These are phyloP conservation scores for Endogone sp. DNA, from an alignment of 192 early-diverging fungal genomes.

Conservation along the genomic window DNA sequence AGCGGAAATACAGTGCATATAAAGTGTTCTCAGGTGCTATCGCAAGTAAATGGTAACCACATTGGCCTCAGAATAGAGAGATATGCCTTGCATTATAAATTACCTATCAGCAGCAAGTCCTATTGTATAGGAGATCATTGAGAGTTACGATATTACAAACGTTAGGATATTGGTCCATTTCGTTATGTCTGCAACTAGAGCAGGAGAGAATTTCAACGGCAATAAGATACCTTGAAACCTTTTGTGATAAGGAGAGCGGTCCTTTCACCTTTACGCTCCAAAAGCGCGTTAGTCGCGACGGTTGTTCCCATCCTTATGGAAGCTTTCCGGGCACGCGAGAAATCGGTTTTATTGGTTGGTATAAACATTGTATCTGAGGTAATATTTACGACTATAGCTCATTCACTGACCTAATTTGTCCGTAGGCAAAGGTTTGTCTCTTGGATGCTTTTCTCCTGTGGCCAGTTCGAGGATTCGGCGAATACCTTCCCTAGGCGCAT, in stretches of 20 bases:
- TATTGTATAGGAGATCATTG: neutral
- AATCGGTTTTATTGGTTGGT: neutral
- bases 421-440: conserved; percentile 69
- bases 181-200: too few species aligned
- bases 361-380: neutral
- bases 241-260: conserved; percentile 86
- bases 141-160: neutral
- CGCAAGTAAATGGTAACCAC: too few species aligned
- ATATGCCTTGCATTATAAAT: neutral
- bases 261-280: conserved; percentile 85
- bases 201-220: neutral
- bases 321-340: conserved; percentile 19
- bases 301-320: conserved; percentile 96
- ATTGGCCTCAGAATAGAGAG: neutral
- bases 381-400: neutral
- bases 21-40: too few species aligned
- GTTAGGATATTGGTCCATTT: neutral
- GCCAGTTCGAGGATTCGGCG: conserved; percentile 79
- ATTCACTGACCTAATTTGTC: conserved; percentile 48
- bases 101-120: conserved; percentile 46
- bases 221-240: conserved; percentile 80
- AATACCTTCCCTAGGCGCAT: conserved; percentile 95
- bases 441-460: conserved; percentile 65
- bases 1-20: neutral
- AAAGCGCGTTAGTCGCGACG: conserved; percentile 91